phyloP scores from a whole-genome alignment of 2,329 filamentous ascomycete genomes.

The Xylariales sp. region DNA sequence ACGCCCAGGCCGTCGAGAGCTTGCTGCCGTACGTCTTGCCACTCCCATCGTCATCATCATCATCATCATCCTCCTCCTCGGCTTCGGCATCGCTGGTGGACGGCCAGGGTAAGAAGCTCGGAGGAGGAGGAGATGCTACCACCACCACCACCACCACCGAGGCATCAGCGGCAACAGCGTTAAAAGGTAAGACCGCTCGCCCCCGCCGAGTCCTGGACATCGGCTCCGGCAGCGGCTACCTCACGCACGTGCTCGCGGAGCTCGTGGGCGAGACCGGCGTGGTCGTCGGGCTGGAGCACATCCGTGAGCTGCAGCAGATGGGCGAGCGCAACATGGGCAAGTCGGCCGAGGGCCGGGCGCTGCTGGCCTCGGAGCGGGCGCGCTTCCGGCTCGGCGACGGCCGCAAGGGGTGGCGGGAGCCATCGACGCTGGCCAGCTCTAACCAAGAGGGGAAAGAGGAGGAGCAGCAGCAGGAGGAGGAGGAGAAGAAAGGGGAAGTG shows the following conservation, averaged over 20 bases:
- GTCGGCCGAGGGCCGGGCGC: slow-evolving; percentile 48
- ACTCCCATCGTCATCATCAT: slow-evolving; percentile 18
- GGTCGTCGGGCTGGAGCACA: slow-evolving; percentile 74
- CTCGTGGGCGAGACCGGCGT: slow-evolving; percentile 52
- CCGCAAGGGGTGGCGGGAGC: slow-evolving; percentile 56
- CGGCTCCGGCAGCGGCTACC: slow-evolving; percentile 73
- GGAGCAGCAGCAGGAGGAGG: slow-evolving; percentile 19
- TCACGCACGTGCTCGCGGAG: slow-evolving; percentile 84
- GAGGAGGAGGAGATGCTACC: not conserved
- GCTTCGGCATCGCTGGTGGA: slow-evolving; percentile 19
- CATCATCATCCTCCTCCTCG: slow-evolving; percentile 21
- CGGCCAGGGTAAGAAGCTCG: slow-evolving; percentile 1
- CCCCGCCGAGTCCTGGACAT: slow-evolving; percentile 63
- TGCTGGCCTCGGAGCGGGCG: slow-evolving; percentile 63
- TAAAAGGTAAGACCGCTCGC: slow-evolving; percentile 7
- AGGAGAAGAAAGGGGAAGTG: slow-evolving; percentile 19
- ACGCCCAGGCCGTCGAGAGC: slow-evolving; percentile 48
- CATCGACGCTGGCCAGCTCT: too few relatives aligned
- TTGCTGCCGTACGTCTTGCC: slow-evolving; percentile 37
- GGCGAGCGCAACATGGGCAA: slow-evolving; percentile 64
- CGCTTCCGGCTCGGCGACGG: slow-evolving; percentile 74
- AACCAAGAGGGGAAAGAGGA: too few relatives aligned
- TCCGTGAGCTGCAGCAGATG: slow-evolving; percentile 57
- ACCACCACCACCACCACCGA: not conserved
- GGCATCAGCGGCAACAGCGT: not conserved